Percentiles rank a stretch among this genome's conserved stretches.
These are phyloP conservation scores for Ploettnerulaceae sp. DNA, from an alignment of 2,329 filamentous ascomycete species.

Conservation along the genomic window DNA sequence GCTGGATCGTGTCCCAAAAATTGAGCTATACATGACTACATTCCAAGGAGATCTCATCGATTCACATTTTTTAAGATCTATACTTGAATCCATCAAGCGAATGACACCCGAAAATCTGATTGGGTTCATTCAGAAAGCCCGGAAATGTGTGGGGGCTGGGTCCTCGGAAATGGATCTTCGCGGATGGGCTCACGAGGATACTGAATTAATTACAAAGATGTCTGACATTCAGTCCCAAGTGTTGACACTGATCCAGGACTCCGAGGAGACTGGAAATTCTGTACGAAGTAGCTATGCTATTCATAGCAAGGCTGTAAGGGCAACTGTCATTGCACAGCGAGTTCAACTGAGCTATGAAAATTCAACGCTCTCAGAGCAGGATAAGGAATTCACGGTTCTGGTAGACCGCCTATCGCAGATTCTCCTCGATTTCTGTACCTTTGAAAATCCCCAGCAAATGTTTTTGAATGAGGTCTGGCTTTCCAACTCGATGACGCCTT, in stretches of 20 bases:
- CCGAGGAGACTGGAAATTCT: conserved; percentile 42
- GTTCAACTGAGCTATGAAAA: conserved; percentile 75
- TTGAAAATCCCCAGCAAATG: conserved; percentile 39
- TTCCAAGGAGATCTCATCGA: conserved; percentile 50
- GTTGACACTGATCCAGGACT: conserved; percentile 41
- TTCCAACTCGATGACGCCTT: conserved; percentile 66
- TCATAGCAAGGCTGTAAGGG: conserved; percentile 64
- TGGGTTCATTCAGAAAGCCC: conserved; percentile 40
- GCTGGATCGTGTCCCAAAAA: conserved; percentile 24
- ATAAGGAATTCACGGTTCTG: conserved; percentile 63
- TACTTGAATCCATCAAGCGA: conserved; percentile 49
- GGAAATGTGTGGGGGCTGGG: conserved; percentile 29
- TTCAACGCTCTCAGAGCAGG: conserved; percentile 63
- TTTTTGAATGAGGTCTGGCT: conserved; percentile 69
- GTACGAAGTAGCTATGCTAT: conserved; percentile 73
- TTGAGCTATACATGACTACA: conserved; percentile 56
- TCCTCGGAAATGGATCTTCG: conserved; percentile 23
- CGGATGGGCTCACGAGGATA: conserved; percentile 30
- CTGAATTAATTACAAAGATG: conserved; percentile 22
- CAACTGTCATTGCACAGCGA: conserved; percentile 75
- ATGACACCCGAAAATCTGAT: conserved; percentile 49
- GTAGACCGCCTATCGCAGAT: conserved; percentile 52
- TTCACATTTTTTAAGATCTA: conserved; percentile 46
- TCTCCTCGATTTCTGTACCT: conserved; percentile 44
- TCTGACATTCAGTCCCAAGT: conserved; percentile 41